These are phyloP conservation scores for Corymbia maculata DNA, from an alignment of 345 rosid genomes.

Conservation along the genomic window DNA sequence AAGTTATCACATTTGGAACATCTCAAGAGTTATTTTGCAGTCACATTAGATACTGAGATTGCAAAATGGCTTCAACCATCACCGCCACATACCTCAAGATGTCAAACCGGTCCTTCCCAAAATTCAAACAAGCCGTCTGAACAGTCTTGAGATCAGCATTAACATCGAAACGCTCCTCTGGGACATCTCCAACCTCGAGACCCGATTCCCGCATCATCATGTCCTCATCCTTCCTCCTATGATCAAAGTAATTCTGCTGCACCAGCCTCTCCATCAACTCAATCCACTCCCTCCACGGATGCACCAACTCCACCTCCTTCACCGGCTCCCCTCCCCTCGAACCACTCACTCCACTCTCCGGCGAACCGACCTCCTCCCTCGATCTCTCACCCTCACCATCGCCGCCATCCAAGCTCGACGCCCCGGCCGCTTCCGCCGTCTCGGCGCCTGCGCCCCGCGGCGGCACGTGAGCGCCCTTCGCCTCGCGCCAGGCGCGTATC, in stretches of 20 bases:
- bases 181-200: slow-evolving; percentile 23
- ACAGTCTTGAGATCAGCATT: slow-evolving; percentile 61
- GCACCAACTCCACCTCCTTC: slow-evolving; percentile 40
- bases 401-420: neutral
- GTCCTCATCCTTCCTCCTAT: slow-evolving; percentile 61
- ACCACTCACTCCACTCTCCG: neutral
- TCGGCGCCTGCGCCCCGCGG: neutral
- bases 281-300: slow-evolving; percentile 99
- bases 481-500: slow-evolving; percentile 88
- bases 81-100: slow-evolving; percentile 58
- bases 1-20: neutral
- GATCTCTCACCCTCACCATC: neutral
- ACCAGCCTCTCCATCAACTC: slow-evolving; percentile 84
- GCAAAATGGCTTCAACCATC: neutral
- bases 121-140: slow-evolving; percentile 75
- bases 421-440: neutral
- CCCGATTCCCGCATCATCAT: slow-evolving; percentile 51
- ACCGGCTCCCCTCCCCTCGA: neutral
- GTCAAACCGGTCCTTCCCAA: slow-evolving; percentile 96
- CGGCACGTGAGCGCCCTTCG: slow-evolving; percentile 25
- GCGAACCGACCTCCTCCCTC: neutral
- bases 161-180: slow-evolving; percentile 38
- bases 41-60: neutral
- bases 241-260: slow-evolving; percentile 91
- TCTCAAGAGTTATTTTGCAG: neutral